These are phyloP conservation scores for Papiliotrema flavescens DNA, from an alignment of 1,284 basidiomycete species.

Conservation along the genomic window DNA sequence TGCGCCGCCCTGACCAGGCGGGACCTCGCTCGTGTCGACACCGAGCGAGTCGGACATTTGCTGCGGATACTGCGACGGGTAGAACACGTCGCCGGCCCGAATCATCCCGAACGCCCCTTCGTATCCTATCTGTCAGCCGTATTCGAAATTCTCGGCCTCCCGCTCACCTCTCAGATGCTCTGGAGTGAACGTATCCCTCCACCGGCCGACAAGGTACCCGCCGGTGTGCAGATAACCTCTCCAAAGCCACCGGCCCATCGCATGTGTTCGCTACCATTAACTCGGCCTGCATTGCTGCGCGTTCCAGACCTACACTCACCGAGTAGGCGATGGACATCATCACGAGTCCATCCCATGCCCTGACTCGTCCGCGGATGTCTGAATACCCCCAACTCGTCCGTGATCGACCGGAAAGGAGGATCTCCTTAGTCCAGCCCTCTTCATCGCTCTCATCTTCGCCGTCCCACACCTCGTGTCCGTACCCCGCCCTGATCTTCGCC, in stretches of 20 bases:
- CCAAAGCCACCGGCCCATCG: conserved; percentile 44
- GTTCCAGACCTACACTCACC: conserved; percentile 17
- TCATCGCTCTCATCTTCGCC: conserved; percentile 32
- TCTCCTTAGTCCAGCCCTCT: conserved; percentile 49
- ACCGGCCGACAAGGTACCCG: conserved; percentile 41
- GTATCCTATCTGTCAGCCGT: conserved; percentile 24
- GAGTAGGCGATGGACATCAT: conserved; percentile 27
- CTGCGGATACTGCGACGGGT: conserved; percentile 34
- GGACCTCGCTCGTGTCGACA: conserved; percentile 3
- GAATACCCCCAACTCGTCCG: conserved; percentile 37
- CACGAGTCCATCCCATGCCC: conserved; percentile 48
- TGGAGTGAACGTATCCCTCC: conserved; percentile 46
- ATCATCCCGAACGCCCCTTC: conserved; percentile 42
- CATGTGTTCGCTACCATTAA: conserved; percentile 10
- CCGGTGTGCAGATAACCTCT: conserved; percentile 47
- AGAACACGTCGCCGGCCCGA: conserved; percentile 37
- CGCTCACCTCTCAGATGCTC: conserved; percentile 31
- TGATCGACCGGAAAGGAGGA: conserved; percentile 41
- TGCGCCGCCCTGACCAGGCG: not conserved
- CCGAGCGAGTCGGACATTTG: conserved; percentile 30
- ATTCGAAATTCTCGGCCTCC: no score
- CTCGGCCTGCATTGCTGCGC: no score
- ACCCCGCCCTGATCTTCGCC: conserved; percentile 28
- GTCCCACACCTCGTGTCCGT: conserved; percentile 33
- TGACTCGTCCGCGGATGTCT: conserved; percentile 39